A percentile compares a stretch with the other conserved stretches of the same genome.
These are phyloP conservation scores for Nepenthes gracilis DNA, from an alignment of 148 eudicot genomes.

Conservation along the genomic window DNA sequence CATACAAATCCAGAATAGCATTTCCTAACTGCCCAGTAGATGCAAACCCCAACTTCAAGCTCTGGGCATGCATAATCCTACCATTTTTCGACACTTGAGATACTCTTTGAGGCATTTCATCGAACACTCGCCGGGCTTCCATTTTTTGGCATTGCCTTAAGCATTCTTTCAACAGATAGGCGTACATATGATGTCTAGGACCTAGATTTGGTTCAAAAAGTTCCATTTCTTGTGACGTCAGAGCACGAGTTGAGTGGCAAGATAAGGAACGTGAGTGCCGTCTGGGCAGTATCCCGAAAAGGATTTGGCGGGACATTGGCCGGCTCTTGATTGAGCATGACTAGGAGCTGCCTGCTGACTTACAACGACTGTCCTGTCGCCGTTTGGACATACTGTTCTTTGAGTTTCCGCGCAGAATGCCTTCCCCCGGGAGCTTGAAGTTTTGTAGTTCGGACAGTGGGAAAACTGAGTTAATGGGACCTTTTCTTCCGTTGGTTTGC, in stretches of 20 bases:
- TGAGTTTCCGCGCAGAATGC: too few relatives aligned
- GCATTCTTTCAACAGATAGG: conserved; percentile 25
- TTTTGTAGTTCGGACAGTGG: too few relatives aligned
- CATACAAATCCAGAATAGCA: conserved; percentile 70
- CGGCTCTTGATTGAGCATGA: too few relatives aligned
- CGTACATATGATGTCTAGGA: conserved; percentile 6
- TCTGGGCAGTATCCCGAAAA: too few relatives aligned
- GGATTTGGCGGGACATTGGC: too few relatives aligned
- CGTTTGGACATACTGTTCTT: too few relatives aligned
- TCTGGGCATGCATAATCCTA: conserved; percentile 38
- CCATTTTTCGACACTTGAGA: conserved; percentile 14
- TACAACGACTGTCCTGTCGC: too few relatives aligned
- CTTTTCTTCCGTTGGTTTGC: too few relatives aligned
- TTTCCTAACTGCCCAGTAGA: conserved; percentile 45
- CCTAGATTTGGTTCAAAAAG: not conserved
- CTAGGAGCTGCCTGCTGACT: too few relatives aligned
- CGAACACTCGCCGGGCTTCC: conserved; percentile 46
- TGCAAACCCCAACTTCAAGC: conserved; percentile 38
- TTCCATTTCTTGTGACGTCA: not conserved
- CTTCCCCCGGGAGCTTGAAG: too few relatives aligned
- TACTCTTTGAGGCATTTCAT: conserved; percentile 63
- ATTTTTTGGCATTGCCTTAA: conserved; percentile 42
- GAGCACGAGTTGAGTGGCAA: not conserved
- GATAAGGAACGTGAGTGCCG: not conserved
- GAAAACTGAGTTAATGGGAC: too few relatives aligned